Conservation (phyloP, 73 alveolate genomes). For the Paramecium octaurelia region DNA sequence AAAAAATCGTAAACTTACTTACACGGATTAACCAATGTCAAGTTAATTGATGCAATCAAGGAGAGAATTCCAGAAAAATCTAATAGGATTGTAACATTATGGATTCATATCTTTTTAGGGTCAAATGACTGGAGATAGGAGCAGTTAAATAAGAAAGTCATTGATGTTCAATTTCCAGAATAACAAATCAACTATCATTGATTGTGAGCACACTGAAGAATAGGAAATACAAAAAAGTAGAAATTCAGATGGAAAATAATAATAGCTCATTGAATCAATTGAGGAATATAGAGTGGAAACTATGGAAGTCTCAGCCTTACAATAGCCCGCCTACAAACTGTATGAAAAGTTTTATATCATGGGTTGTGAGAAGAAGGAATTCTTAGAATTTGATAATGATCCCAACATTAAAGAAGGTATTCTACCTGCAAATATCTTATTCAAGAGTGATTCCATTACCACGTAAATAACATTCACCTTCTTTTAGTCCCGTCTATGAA, state of each 20-base stretch:
- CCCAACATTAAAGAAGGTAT: conserved; percentile 29
- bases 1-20: background rate
- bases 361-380: conserved; percentile 62
- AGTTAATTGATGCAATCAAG: background rate
- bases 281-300: background rate
- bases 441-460: background rate
- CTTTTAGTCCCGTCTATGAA: background rate
- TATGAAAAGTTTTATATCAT: conserved; percentile 54
- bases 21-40: background rate
- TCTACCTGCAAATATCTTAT: conserved; percentile 46
- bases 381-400: conserved; percentile 57
- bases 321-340: background rate
- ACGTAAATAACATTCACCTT: background rate
- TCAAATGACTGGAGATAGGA: background rate
- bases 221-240: background rate
- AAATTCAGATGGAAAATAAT: conserved; percentile 7
- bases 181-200: background rate
- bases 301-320: background rate
- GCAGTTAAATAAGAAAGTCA: background rate
- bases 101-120: background rate
- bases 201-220: background rate
- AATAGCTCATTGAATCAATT: background rate
- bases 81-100: background rate
- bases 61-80: background rate
- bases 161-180: background rate